These are phyloP conservation scores for Stagonosporopsis chrysanthemi DNA, from an alignment of 2,329 filamentous ascomycete genomes.

Conservation along the genomic window DNA sequence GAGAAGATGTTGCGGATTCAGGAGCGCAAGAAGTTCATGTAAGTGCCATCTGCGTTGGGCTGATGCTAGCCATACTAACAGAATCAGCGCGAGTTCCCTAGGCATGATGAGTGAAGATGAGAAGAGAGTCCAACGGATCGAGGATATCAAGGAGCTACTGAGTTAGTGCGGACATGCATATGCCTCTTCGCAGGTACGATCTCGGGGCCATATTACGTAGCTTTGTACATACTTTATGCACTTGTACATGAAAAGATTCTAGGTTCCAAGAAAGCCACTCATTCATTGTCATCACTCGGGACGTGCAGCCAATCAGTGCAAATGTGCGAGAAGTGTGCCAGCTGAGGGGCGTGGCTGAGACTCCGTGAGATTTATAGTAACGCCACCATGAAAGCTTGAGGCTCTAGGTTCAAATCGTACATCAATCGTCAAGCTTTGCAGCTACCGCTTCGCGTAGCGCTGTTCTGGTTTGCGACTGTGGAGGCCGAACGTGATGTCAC, in stretches of 20 bases:
- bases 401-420: background rate
- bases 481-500: background rate
- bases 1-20: conserved; percentile 93
- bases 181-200: background rate
- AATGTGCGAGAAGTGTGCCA: too few species aligned
- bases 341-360: too few species aligned
- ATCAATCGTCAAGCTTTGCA: conserved; percentile 4
- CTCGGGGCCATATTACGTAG: too few species aligned
- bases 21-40: conserved; percentile 96
- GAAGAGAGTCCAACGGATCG: conserved; percentile 86
- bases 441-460: conserved; percentile 1
- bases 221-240: too few species aligned
- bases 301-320: too few species aligned
- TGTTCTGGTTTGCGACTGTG: background rate
- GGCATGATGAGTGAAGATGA: conserved; percentile 96
- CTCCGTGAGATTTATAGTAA: background rate
- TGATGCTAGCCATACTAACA: conserved; percentile 31
- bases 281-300: too few species aligned
- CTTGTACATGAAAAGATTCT: too few species aligned
- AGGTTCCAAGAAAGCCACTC: too few species aligned
- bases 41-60: conserved; percentile 53
- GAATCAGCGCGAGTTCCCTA: conserved; percentile 80
- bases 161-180: conserved; percentile 54
- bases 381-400: background rate
- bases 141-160: conserved; percentile 91